Base-by-base conservation (phyloP, 495 filamentous ascomycete species). In the Aspergillus sclerotiicarbonarius region DNA sequence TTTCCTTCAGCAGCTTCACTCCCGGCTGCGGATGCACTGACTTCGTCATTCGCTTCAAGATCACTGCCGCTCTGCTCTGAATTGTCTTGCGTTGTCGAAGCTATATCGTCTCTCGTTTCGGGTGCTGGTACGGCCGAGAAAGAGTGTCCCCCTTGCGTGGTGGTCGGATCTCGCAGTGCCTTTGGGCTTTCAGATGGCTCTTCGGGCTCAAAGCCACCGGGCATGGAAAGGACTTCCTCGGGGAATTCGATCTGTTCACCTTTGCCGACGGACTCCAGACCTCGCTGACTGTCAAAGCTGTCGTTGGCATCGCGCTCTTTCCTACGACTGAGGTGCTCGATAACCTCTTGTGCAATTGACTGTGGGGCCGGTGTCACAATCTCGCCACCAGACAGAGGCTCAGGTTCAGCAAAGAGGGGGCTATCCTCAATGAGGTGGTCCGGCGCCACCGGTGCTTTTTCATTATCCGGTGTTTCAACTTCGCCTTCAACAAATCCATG, bases 201-300 rank as follows among this genome's bases (percentile, higher is more conserved):
- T 21, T 55, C 68, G 4, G 60, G 57, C 8, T 73, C 70, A 49
- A 80, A 80, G 13, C 66, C 71, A 53, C 74, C 77, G 16, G 76
- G 76, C 75, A 78, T 76, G 19, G 66, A 67, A 52, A 70, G 67
- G 18, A 61, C 63, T 55, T 72, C 67, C 8, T 67, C 44, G 0
- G 64, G 60, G 7, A 67, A 62, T 6, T 67, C 70, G 4, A 60
- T 50, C 25, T 57, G 54, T 13, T 56, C 56, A 35, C 49, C 52
- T 12, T 44, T 55, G 15, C 50, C 57, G 30, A 45, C 25, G 29
- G 19, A 13, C 37, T 43, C n/a, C 16, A 35, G n/a, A 10, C 9
- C 19, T 12, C 20, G 39, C 18, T 45, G 19, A 10, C 35, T 45
- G 6, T 47, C 16, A 51, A 46, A 15, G 31, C 6, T 20, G 20